Evolutionary conservation across 2,329 filamentous ascomycete species (phyloP).

Genomic region (Colletotrichum spinosum): DNA sequence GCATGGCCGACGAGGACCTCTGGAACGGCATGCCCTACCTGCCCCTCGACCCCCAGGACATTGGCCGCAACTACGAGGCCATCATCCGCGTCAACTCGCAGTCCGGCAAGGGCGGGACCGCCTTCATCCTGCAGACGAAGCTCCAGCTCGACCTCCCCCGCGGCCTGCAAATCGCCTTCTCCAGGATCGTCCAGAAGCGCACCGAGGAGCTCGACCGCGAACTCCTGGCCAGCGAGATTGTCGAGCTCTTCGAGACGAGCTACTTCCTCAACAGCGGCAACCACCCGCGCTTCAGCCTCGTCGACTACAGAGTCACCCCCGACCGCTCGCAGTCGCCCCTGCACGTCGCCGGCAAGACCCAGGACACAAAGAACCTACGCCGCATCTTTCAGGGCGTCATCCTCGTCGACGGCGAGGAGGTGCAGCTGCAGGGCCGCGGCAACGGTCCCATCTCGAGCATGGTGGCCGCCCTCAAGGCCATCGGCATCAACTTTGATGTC

Average conservation of each 20-base stretch:
- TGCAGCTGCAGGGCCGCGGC: constrained; percentile 81
- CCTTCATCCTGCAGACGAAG: constrained; percentile 86
- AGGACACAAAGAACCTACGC: constrained; percentile 81
- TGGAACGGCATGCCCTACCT: constrained; percentile 85
- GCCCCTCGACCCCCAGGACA: constrained; percentile 91
- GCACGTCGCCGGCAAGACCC: constrained; percentile 74
- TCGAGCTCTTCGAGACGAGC: constrained; percentile 85
- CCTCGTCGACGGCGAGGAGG: constrained; percentile 83
- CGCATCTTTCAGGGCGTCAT: constrained; percentile 89
- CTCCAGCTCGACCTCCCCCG: constrained; percentile 93
- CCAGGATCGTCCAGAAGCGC: constrained; percentile 83
- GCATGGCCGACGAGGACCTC: constrained; percentile 69
- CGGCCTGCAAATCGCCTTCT: constrained; percentile 91
- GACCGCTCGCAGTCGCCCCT: constrained; percentile 85
- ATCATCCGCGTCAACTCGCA: constrained; percentile 98
- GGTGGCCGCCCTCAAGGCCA: constrained; percentile 79
- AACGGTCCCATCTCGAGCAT: constrained; percentile 93
- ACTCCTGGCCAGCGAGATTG: constrained; percentile 85
- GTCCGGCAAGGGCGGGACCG: constrained; percentile 92
- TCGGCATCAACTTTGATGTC: constrained; percentile 91
- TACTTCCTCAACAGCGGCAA: constrained; percentile 78
- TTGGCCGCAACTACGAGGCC: constrained; percentile 96
- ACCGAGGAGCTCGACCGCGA: constrained; percentile 87
- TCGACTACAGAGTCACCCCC: constrained; percentile 92
- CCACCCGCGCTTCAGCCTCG: constrained; percentile 85